These are phyloP conservation scores for Linum tenue DNA, from an alignment of 345 rosid genomes.

Conservation along the genomic window DNA sequence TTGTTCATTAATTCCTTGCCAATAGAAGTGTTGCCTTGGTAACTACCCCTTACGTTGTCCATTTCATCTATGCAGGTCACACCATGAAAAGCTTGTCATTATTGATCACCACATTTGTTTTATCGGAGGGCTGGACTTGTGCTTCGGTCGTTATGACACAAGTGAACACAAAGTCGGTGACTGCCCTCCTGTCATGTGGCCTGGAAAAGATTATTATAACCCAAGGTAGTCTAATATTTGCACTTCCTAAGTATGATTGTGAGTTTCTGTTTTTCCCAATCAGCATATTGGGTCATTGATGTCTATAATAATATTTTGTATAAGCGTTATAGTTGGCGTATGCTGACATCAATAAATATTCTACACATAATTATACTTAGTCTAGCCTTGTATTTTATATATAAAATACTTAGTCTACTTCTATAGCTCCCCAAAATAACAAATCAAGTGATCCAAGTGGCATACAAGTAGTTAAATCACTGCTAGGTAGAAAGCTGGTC, in stretches of 20 bases:
- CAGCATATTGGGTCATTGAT: background rate
- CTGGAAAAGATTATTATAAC: conserved; percentile 98
- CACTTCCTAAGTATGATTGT: background rate
- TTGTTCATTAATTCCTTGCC: background rate
- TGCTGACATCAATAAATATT: background rate
- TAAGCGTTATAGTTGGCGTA: background rate
- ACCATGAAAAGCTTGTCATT: conserved; percentile 94
- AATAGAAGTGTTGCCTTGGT: background rate
- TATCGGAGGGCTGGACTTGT: conserved; percentile 92
- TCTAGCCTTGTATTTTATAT: too few relatives aligned
- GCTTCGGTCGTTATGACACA: conserved; percentile 97
- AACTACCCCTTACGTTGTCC: conserved; percentile 18
- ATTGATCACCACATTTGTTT: conserved; percentile 89
- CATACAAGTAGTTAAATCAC: too few relatives aligned
- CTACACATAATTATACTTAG: background rate
- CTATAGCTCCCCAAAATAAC: background rate
- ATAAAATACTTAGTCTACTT: too few relatives aligned
- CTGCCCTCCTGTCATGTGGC: conserved; percentile 71
- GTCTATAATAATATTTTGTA: background rate
- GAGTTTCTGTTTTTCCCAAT: background rate
- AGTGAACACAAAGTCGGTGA: conserved; percentile 80
- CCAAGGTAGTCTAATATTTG: conserved; percentile 52
- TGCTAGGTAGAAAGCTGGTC: too few relatives aligned
- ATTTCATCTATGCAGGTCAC: conserved; percentile 65
- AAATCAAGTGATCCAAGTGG: background rate